Conservation (phyloP, 108 stramenopile species). For the Nitzschia sp. region DNA sequence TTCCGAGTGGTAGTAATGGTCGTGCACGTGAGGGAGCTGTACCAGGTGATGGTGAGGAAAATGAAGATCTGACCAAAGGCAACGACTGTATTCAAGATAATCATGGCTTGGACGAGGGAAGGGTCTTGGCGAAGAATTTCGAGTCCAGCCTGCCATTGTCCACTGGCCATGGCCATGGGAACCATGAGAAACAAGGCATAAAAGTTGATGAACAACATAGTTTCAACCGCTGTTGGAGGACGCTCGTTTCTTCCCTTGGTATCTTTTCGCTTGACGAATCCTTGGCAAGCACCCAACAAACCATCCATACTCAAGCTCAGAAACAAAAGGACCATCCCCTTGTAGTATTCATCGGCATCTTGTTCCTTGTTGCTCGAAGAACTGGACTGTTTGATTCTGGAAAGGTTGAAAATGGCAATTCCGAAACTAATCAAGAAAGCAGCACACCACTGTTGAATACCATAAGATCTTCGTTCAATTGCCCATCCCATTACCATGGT, state of each 20-base stretch:
- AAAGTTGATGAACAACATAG: slow-evolving; percentile 77
- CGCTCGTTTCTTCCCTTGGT: slow-evolving; percentile 30
- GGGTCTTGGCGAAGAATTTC: slow-evolving; percentile 34
- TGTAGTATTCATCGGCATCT: slow-evolving; percentile 39
- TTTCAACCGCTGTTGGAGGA: slow-evolving; percentile 77
- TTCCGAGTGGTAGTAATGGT: slow-evolving; percentile 97
- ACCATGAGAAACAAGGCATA: slow-evolving; percentile 67
- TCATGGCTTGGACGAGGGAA: slow-evolving; percentile 19
- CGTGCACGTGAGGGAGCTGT: slow-evolving; percentile 82
- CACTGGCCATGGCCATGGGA: slow-evolving; percentile 63
- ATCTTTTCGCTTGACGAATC: slow-evolving; percentile 50
- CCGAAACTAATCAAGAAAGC: slow-evolving; percentile 74
- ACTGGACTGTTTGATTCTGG: slow-evolving; percentile 45
- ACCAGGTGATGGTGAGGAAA: slow-evolving; percentile 90
- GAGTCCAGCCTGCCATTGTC: slow-evolving; percentile 52
- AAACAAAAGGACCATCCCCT: slow-evolving; percentile 63
- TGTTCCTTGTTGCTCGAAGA: neutral
- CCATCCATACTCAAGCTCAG: slow-evolving; percentile 77
- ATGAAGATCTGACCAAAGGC: slow-evolving; percentile 94
- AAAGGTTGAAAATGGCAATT: slow-evolving; percentile 72
- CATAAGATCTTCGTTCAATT: slow-evolving; percentile 55
- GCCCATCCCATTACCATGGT: slow-evolving; percentile 83
- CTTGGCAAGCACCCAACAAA: slow-evolving; percentile 73
- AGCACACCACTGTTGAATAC: slow-evolving; percentile 66
- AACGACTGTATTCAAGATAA: slow-evolving; percentile 63